These are phyloP conservation scores for Bertia moriformis DNA, from an alignment of 2,329 filamentous ascomycete species.

Conservation along the genomic window DNA sequence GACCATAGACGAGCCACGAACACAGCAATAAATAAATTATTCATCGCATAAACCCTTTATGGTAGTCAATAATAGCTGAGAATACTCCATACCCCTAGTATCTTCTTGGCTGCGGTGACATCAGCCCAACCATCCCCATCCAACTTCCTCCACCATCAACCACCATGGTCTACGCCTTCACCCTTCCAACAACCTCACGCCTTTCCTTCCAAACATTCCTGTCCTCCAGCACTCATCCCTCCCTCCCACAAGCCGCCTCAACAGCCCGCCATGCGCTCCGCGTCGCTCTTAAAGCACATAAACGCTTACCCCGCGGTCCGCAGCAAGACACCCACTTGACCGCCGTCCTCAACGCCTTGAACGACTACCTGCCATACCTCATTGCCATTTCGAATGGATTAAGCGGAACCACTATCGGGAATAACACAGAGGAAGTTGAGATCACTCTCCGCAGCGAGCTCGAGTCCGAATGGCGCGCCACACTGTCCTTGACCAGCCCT, in stretches of 20 bases:
- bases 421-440: conserved; percentile 30
- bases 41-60: no score
- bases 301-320: conserved; percentile 32
- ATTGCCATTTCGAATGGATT: conserved; percentile 37
- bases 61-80: no score
- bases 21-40: no score
- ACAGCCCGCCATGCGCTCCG: conserved; percentile 43
- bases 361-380: conserved; percentile 42
- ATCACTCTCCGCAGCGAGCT: conserved; percentile 37
- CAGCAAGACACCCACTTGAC: conserved; percentile 36
- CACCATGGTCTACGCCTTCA: conserved; percentile 44
- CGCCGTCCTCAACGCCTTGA: conserved; percentile 33
- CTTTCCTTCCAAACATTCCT: conserved; percentile 39
- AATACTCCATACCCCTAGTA: no score
- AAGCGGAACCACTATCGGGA: conserved; percentile 11
- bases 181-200: conserved; percentile 44
- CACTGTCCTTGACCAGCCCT: conserved; percentile 23
- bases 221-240: conserved; percentile 43
- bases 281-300: conserved; percentile 43
- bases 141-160: background rate
- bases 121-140: background rate
- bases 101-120: conserved; percentile 1
- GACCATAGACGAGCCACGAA: no score
- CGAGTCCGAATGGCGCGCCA: conserved; percentile 44
- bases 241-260: conserved; percentile 42